Conservation (phyloP, 257 asterid genomes). For the Solanum acaule region DNA sequence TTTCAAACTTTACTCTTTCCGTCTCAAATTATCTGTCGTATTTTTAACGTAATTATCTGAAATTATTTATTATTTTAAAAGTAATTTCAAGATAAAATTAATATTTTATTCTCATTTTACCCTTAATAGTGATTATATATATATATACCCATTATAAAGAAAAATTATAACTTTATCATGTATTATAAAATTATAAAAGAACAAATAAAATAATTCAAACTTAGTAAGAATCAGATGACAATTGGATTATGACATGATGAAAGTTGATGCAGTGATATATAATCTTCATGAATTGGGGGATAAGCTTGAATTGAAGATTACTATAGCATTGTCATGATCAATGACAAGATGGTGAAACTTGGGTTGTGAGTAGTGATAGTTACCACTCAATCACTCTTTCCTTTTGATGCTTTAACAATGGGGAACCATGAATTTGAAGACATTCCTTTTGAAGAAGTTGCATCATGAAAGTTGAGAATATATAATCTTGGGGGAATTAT, state of each 20-base stretch:
- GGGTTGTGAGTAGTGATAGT: background rate
- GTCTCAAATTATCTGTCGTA: background rate
- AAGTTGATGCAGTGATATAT: background rate
- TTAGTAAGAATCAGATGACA: background rate
- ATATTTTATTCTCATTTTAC: background rate
- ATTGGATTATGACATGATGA: background rate
- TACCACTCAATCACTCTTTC: background rate
- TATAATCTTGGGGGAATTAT: background rate
- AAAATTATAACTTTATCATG: too few relatives aligned
- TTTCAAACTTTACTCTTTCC: background rate
- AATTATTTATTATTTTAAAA: background rate
- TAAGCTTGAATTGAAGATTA: background rate
- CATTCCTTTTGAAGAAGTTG: background rate
- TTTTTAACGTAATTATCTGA: background rate
- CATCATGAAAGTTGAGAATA: background rate
- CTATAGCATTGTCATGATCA: background rate
- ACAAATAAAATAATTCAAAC: too few relatives aligned
- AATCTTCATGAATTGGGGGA: background rate
- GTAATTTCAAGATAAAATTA: background rate
- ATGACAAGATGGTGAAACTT: background rate
- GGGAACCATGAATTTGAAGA: background rate
- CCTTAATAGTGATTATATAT: background rate
- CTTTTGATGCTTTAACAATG: background rate
- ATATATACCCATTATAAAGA: too few relatives aligned
- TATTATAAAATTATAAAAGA: too few relatives aligned